These are phyloP conservation scores for Verticillium isaacii DNA, from an alignment of 2,329 filamentous ascomycete genomes.

Conservation along the genomic window DNA sequence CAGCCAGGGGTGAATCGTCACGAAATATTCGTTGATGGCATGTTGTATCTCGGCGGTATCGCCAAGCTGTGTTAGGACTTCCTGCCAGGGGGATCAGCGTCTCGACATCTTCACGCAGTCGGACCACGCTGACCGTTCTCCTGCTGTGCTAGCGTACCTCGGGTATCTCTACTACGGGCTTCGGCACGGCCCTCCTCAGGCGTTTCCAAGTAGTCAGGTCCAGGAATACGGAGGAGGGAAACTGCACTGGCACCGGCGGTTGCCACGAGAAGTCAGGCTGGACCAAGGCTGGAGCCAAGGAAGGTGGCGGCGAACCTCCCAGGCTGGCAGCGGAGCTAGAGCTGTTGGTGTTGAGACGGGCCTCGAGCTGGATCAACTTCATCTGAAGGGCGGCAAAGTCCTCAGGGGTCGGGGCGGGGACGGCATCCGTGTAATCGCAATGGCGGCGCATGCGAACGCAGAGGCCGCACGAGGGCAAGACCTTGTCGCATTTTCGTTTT, in stretches of 20 bases:
- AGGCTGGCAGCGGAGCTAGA: not conserved
- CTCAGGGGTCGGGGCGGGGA: constrained; percentile 29
- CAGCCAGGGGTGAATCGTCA: constrained; percentile 39
- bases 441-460: constrained; percentile 35
- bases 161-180: constrained; percentile 31
- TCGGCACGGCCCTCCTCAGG: constrained; percentile 28
- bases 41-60: constrained; percentile 29
- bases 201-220: constrained; percentile 34
- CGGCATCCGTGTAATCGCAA: constrained; percentile 35
- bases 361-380: constrained; percentile 32
- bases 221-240: constrained; percentile 38
- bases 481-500: constrained; percentile 49
- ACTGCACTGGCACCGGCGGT: constrained; percentile 12
- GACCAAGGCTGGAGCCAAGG: not conserved
- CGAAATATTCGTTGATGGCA: constrained; percentile 35
- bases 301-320: not conserved
- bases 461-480: constrained; percentile 39
- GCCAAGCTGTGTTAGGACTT: constrained; percentile 33
- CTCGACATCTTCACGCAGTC: not conserved
- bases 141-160: constrained; percentile 19
- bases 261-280: constrained; percentile 3
- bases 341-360: constrained; percentile 19
- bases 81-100: constrained; percentile 15
- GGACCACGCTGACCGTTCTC: not conserved
- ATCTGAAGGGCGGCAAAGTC: constrained; percentile 31